Percentiles rank a stretch among this genome's conserved stretches.
Conservation (phyloP, 768 basidiomycete species). For the Tulasnella sp. region DNA sequence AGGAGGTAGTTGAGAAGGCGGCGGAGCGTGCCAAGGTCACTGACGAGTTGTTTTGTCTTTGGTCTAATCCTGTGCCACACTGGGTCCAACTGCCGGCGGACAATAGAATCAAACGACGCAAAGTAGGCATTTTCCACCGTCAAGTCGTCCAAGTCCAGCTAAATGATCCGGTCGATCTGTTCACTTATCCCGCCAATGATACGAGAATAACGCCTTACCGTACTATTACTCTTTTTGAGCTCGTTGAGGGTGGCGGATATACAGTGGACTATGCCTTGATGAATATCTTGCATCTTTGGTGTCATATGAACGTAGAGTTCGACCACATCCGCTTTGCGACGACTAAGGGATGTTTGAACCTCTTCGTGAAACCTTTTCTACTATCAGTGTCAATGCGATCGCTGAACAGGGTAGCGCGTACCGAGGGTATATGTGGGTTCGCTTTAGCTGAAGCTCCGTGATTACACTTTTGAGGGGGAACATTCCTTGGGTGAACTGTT, state of each 20-base stretch:
- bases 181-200: background rate
- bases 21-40: slow-evolving; percentile 78
- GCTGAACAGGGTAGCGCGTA: slow-evolving; percentile 32
- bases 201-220: slow-evolving; percentile 38
- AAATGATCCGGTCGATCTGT: background rate
- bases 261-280: slow-evolving; percentile 86
- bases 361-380: slow-evolving; percentile 78
- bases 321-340: slow-evolving; percentile 83
- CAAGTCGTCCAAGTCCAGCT: slow-evolving; percentile 93
- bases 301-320: slow-evolving; percentile 86
- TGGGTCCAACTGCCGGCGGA: slow-evolving; percentile 82
- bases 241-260: slow-evolving; percentile 88
- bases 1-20: slow-evolving; percentile 79
- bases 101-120: slow-evolving; percentile 82
- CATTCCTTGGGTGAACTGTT: slow-evolving; percentile 87
- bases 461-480: slow-evolving; percentile 89
- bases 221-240: slow-evolving; percentile 80
- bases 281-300: slow-evolving; percentile 85
- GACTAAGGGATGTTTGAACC: slow-evolving; percentile 75
- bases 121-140: slow-evolving; percentile 93
- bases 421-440: slow-evolving; percentile 92
- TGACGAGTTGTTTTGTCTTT: slow-evolving; percentile 85
- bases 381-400: background rate
- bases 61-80: slow-evolving; percentile 97
- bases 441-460: slow-evolving; percentile 84